Evolutionary conservation across 805 yeast species (phyloP), one percentile per base, ranked within the genome.

Genomic region (Saccharomycopsis oosterbeekiorum): DNA sequence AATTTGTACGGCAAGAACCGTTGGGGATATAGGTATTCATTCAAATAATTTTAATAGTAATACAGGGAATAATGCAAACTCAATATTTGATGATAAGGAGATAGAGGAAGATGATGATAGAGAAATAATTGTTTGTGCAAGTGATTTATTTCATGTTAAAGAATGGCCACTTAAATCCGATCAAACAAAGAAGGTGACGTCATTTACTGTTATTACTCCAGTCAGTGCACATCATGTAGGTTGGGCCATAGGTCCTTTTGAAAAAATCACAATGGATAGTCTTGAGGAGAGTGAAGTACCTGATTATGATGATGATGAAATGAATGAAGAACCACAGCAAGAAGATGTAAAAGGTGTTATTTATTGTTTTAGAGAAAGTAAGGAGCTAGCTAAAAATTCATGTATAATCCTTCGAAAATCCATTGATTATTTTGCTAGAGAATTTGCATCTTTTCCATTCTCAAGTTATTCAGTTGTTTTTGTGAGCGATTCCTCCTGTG

Each of bases 181-280:
- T 70, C 70, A 81, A 41, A 78, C 86, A 3, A 89, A 89, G 69
- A 93, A 91, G 67, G 78, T 85, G 1, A 90, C 82, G 57, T 78
- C 84, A 21, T 93, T 85, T 77, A 83, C 85, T 15, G 75, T 89
- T 9, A 85, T 85, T 69, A 88, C 85, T 60, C 97, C 98, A 0
- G 87, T 90, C 0, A 86, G 96, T 42, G 89, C 99, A 0, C 97
- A 92, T 67, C 97, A 93, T 71, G 78, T 94, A 21, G 98, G 98
- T 0, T 94, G 96, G 85, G 92, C 96, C 0, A 82, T 91, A 3
- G 99, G 98, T 0, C 86, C 96, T 1, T 94, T 93, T 70, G 84
- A 85, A 51, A 81, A 81, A 59, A 74, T 84, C 1, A 81, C 84
- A 0, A 67, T 90, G 37, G 71, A 66, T 3, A 50, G 58, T 2